Conservation (phyloP, 345 rosid genomes). For the Linum lewisii region DNA sequence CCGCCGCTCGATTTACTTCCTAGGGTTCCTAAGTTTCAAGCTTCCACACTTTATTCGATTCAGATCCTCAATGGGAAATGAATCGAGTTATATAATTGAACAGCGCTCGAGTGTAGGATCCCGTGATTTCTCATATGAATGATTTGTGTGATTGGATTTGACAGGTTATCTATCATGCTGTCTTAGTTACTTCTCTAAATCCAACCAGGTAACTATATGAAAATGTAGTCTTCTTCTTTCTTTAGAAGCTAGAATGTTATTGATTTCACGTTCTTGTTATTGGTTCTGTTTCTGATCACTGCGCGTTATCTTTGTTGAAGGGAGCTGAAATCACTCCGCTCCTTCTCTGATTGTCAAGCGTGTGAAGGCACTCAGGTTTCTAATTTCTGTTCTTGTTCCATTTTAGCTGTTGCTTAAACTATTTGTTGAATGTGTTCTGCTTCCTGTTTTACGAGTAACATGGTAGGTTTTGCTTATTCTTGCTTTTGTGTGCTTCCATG, state of each 20-base stretch:
- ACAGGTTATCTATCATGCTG: constrained; percentile 35
- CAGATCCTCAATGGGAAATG: neutral
- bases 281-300: constrained; percentile 13
- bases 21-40: neutral
- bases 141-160: neutral
- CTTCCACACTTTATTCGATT: neutral
- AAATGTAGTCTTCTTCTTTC: neutral
- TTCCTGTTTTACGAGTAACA: neutral
- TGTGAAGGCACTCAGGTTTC: constrained; percentile 35
- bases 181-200: constrained; percentile 21
- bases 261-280: constrained; percentile 8
- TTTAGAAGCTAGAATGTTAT: constrained; percentile 2
- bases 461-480: neutral
- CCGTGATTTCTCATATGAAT: neutral
- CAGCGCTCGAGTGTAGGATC: neutral
- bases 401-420: neutral
- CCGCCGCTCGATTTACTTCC: neutral
- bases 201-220: constrained; percentile 28
- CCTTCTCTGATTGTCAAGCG: constrained; percentile 24
- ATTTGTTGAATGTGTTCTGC: neutral
- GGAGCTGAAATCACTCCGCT: constrained; percentile 28
- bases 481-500: neutral
- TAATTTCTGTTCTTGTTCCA: neutral
- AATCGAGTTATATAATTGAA: neutral
- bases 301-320: constrained; percentile 18